Percentiles rank a stretch among this genome's conserved stretches.
Evolutionary conservation across 2,329 filamentous ascomycete genomes (phyloP).

Genomic region (Macrophomina tecta): DNA sequence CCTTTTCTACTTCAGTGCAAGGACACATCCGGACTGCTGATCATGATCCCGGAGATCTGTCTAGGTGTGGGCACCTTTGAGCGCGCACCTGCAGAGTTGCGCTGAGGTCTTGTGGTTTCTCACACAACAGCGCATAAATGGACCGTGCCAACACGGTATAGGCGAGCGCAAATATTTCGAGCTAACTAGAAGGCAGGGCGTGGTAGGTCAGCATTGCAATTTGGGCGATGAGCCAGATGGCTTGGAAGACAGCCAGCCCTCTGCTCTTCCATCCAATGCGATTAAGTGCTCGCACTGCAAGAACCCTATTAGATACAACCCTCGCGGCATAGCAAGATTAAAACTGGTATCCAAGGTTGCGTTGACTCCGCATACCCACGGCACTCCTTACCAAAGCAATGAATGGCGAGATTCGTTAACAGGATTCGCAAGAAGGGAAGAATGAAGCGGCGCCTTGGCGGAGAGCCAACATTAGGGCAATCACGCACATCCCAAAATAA

Average conservation of each 20-base stretch:
- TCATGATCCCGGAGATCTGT: rapidly evolving
- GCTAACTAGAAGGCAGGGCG: neutral
- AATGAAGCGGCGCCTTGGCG: no score
- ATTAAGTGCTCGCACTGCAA: no score
- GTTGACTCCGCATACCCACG: no score
- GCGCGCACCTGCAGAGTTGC: neutral
- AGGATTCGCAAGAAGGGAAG: no score
- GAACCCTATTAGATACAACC: no score
- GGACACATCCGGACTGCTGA: rapidly evolving
- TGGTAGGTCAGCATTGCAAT: neutral
- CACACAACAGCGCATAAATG: neutral
- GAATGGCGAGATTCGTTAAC: no score
- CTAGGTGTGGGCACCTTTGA: neutral
- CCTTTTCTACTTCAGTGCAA: no score
- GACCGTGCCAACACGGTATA: neutral
- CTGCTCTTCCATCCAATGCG: neutral
- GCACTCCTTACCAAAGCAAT: no score
- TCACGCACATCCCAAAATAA: no score
- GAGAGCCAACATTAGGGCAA: no score
- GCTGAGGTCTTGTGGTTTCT: neutral
- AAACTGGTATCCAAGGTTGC: no score
- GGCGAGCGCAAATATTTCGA: neutral
- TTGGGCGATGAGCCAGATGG: neutral
- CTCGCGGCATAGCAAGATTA: no score
- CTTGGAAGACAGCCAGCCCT: neutral